phyloP scores from a whole-genome alignment of 1,284 basidiomycete genomes.

The Ustilago shanxiensis region DNA sequence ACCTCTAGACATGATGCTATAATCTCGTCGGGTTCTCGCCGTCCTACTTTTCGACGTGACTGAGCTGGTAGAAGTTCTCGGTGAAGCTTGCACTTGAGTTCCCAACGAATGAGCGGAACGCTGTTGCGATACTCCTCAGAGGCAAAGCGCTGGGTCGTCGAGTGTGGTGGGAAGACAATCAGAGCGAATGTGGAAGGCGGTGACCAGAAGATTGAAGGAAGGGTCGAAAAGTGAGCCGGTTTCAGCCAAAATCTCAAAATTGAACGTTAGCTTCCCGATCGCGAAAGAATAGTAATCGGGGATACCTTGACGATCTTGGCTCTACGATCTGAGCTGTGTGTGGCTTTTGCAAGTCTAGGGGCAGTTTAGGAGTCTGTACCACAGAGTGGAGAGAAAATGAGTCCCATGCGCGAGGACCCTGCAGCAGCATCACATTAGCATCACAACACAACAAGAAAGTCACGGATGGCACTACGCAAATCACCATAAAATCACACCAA shows the following conservation, averaged over 20 bases:
- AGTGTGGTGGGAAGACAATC: no score
- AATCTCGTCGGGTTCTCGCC: background rate
- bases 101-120: no score
- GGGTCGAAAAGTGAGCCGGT: background rate
- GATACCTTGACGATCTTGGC: background rate
- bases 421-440: background rate
- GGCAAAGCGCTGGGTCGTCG: no score
- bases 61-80: background rate
- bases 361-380: background rate
- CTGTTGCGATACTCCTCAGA: no score
- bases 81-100: no score
- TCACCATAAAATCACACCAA: background rate
- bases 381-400: background rate
- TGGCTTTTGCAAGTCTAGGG: background rate
- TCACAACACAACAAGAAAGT: background rate
- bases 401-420: slow-evolving; percentile 3
- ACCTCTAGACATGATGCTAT: slow-evolving; percentile 34
- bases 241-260: slow-evolving; percentile 11
- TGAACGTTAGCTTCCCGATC: background rate
- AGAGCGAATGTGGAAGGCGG: background rate
- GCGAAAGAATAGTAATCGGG: background rate
- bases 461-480: no score
- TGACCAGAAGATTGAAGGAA: background rate
- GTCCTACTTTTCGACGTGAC: background rate
- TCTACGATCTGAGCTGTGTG: no score